Base-by-base conservation (phyloP, 2,329 filamentous ascomycete species). In the Macrophomina tecta region DNA sequence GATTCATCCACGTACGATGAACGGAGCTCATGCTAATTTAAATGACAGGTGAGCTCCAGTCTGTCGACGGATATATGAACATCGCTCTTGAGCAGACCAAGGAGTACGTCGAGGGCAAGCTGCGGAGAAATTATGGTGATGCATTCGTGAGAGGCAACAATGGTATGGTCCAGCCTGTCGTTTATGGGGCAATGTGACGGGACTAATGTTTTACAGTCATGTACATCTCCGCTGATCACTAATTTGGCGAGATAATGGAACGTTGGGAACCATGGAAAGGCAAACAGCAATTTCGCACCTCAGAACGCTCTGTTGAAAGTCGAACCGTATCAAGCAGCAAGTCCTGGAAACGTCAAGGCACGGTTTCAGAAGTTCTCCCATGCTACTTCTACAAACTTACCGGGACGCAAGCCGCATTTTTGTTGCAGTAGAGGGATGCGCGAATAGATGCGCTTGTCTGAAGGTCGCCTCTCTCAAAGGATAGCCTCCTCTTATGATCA, bases 21-120 rank as follows among this genome's bases (percentile, higher is more conserved):
- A 14, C 42, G 8, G 40, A 40, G 49, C 34, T 30, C 9, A 23
- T 14, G 36, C 16, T 45, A 36, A 72, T 40, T 1, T 7, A 18
- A n/a, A 11, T 36, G 16, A 34, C 69, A 97, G 94, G 95, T 72
- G 93, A 97, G 78, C 86, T 98, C 45, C 94, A 98, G 78, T 97
- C 94, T 0, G 94, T 99, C 60, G 95, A 99, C 79, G 95, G 95
- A 63, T 99, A 98, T 82, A 99, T 99, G 95, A 99, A 99, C 82
- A 97, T 99, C 78, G 94, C 95, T 12, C 87, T 99, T 36, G 95
- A 99, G 80, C 95, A 97, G 82, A 97, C 93, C 23, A 90, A 92
- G 71, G 95, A 99, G 81, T 93, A 90, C 73, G 91, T 97, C 72
- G 91, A 97, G 75, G 94, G 94, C 49, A 87, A 89, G 70, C 88